These are phyloP conservation scores for Sungouiella thailandica DNA, from an alignment of 805 yeast species.

Conservation along the genomic window DNA sequence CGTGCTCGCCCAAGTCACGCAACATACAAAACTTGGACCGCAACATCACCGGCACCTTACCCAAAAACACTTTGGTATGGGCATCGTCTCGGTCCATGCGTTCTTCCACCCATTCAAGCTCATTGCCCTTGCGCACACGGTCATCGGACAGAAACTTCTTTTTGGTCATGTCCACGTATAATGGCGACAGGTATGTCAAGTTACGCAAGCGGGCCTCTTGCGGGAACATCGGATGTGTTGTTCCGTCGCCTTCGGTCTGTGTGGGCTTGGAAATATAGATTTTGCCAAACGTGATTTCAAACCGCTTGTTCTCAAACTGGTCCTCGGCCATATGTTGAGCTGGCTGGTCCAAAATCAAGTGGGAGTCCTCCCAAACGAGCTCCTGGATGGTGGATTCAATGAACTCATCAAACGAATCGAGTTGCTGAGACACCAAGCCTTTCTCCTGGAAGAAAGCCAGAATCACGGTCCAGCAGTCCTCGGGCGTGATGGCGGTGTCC, in stretches of 20 bases:
- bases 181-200: slow-evolving; percentile 91
- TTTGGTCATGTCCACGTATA: slow-evolving; percentile 93
- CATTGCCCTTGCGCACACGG: slow-evolving; percentile 44
- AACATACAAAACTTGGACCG: slow-evolving; percentile 94
- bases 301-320: slow-evolving; percentile 86
- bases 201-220: slow-evolving; percentile 97
- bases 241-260: slow-evolving; percentile 99
- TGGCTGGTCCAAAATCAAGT: slow-evolving; percentile 91
- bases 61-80: slow-evolving; percentile 76
- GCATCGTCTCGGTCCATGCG: slow-evolving; percentile 52
- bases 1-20: slow-evolving; percentile 85
- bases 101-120: slow-evolving; percentile 51
- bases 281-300: slow-evolving; percentile 96
- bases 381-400: slow-evolving; percentile 96
- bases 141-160: slow-evolving; percentile 82
- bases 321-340: slow-evolving; percentile 93
- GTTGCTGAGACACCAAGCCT: slow-evolving; percentile 95
- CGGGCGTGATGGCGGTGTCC: slow-evolving; percentile 73
- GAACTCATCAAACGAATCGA: slow-evolving; percentile 97
- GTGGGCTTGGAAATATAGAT: slow-evolving; percentile 95
- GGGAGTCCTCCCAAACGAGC: slow-evolving; percentile 92
- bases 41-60: slow-evolving; percentile 97
- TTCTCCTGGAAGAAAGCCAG: slow-evolving; percentile 93
- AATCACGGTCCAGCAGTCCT: slow-evolving; percentile 98
- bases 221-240: slow-evolving; percentile 97